A percentile compares a stretch with the other conserved stretches of the same genome.
phyloP scores from a whole-genome alignment of 2,329 filamentous ascomycete genomes.

The Penicillium olsonii region DNA sequence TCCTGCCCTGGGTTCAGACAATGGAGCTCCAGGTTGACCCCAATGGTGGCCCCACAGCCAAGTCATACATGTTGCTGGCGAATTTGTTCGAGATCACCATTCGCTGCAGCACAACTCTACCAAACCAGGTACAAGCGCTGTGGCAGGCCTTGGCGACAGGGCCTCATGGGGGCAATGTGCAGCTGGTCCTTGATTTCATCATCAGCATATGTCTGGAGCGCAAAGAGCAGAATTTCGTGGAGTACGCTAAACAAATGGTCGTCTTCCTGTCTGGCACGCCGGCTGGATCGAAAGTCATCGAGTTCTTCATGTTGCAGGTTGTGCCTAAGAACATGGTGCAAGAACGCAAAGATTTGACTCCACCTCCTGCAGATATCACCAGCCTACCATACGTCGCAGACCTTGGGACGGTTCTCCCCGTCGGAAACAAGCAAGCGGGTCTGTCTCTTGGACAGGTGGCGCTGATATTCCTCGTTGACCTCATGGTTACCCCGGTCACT shows the following conservation, averaged over 20 bases:
- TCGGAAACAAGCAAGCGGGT: slow-evolving; percentile 86
- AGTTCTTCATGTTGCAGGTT: slow-evolving; percentile 89
- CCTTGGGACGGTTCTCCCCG: slow-evolving; percentile 72
- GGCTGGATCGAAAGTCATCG: slow-evolving; percentile 86
- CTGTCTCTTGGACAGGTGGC: slow-evolving; percentile 92
- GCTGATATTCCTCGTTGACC: slow-evolving; percentile 87
- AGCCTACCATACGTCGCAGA: slow-evolving; percentile 88
- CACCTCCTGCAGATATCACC: slow-evolving; percentile 65
- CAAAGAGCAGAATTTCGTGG: slow-evolving; percentile 95
- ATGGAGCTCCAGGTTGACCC: slow-evolving; percentile 91
- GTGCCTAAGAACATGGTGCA: slow-evolving; percentile 96
- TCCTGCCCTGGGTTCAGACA: slow-evolving; percentile 93
- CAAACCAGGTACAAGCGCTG: slow-evolving; percentile 95
- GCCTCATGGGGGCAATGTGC: slow-evolving; percentile 89
- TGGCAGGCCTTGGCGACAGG: slow-evolving; percentile 97
- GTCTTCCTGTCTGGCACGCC: slow-evolving; percentile 88
- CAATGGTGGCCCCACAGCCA: slow-evolving; percentile 83
- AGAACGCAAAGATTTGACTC: slow-evolving; percentile 73
- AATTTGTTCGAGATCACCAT: slow-evolving; percentile 97
- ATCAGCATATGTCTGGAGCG: slow-evolving; percentile 91
- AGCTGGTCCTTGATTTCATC: slow-evolving; percentile 92
- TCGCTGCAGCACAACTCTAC: slow-evolving; percentile 79
- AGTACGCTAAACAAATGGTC: slow-evolving; percentile 96
- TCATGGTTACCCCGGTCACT: slow-evolving; percentile 90
- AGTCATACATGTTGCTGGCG: slow-evolving; percentile 90